Conservation (phyloP, 352 stramenopile species). For the Plasmopara muralis region DNA sequence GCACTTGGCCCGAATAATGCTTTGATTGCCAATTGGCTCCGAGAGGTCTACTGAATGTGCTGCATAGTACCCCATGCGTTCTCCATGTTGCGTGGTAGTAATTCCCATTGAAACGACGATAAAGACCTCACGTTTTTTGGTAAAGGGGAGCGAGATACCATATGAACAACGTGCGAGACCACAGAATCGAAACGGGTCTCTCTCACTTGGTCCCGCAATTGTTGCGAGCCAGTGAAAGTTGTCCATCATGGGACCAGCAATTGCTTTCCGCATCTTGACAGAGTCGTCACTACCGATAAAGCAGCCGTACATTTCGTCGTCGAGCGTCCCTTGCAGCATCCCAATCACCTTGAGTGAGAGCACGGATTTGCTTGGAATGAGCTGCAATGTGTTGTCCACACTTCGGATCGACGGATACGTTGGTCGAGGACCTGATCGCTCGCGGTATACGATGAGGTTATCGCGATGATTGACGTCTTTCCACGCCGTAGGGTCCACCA, state of each 20-base stretch:
- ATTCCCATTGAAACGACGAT: slow-evolving; percentile 35
- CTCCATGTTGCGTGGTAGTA: slow-evolving; percentile 34
- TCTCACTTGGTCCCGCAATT: slow-evolving; percentile 31
- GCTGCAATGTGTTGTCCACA: slow-evolving; percentile 20
- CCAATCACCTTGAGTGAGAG: slow-evolving; percentile 31
- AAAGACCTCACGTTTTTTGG: slow-evolving; percentile 36
- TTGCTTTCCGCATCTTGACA: slow-evolving; percentile 25
- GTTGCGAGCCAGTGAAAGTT: slow-evolving; percentile 35
- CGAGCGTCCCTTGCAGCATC: slow-evolving; percentile 30
- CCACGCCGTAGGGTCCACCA: slow-evolving; percentile 33
- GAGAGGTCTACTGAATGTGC: slow-evolving; percentile 48
- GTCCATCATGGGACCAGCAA: slow-evolving; percentile 28
- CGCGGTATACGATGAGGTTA: slow-evolving; percentile 41
- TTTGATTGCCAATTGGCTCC: slow-evolving; percentile 21
- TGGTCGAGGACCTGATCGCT: slow-evolving; percentile 19
- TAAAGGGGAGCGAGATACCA: slow-evolving; percentile 20
- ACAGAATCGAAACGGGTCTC: slow-evolving; percentile 52
- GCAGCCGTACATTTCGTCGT: slow-evolving; percentile 47
- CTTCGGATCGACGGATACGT: slow-evolving; percentile 31
- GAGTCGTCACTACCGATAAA: slow-evolving; percentile 39
- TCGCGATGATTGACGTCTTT: slow-evolving; percentile 38
- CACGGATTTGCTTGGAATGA: slow-evolving; percentile 25
- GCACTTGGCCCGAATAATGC: slow-evolving; percentile 32
- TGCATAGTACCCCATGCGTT: slow-evolving; percentile 41
- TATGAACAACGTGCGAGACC: slow-evolving; percentile 40